Conservation (phyloP, 2,329 filamentous ascomycete species). For the Penicillium sp. region DNA sequence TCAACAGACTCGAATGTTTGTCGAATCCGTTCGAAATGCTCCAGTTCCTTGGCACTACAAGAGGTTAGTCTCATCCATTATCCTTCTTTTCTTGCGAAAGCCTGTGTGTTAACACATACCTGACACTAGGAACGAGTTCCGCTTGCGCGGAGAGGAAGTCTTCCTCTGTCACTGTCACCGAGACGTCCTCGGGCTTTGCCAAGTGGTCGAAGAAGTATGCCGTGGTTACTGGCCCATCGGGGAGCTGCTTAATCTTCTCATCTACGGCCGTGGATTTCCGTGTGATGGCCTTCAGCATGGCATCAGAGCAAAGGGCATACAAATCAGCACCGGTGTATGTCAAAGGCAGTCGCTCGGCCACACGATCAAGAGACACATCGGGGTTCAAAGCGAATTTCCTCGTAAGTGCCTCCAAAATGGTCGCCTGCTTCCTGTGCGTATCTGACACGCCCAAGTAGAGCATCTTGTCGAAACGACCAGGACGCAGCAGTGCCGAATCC, state of each 20-base stretch:
- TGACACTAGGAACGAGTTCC: constrained; percentile 89
- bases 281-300: constrained; percentile 98
- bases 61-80: constrained; percentile 26
- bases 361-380: constrained; percentile 70
- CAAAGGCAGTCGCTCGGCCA: constrained; percentile 80
- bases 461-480: constrained; percentile 97
- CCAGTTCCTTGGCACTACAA: constrained; percentile 78
- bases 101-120: constrained; percentile 36
- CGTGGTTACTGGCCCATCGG: constrained; percentile 66
- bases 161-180: constrained; percentile 83
- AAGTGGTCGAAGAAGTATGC: constrained; percentile 96
- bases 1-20: constrained; percentile 72
- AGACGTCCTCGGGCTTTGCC: constrained; percentile 77
- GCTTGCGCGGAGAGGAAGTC: constrained; percentile 81
- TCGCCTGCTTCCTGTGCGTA: constrained; percentile 94
- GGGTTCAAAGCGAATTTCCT: constrained; percentile 89
- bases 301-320: constrained; percentile 94
- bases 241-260: constrained; percentile 71
- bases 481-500: constrained; percentile 84
- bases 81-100: too few species aligned
- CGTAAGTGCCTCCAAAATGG: constrained; percentile 89
- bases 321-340: constrained; percentile 98
- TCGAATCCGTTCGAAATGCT: constrained; percentile 85
- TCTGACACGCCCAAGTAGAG: constrained; percentile 94
- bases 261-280: constrained; percentile 84